Conservation (phyloP, 1,139 yeast genomes). For the Magnusiomyces tetraspermus region DNA sequence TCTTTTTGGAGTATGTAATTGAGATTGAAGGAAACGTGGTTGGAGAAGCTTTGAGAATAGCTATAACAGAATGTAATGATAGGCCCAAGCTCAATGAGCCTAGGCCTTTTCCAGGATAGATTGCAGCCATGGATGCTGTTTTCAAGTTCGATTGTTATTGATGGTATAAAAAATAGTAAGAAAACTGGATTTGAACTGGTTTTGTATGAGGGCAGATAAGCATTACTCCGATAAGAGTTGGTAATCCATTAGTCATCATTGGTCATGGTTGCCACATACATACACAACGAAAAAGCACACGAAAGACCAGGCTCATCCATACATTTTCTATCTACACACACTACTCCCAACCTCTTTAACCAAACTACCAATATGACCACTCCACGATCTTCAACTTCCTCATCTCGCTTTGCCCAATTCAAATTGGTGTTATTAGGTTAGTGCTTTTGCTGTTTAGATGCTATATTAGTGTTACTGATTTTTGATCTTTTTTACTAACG, state of each 20-base stretch:
- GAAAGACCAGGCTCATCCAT: too few relatives aligned
- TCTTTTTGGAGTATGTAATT: conserved; percentile 19
- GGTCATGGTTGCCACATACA: background rate
- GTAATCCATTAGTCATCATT: background rate
- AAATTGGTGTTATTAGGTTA: conserved; percentile 69
- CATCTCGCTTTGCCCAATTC: conserved; percentile 49
- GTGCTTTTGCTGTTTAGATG: conserved; percentile 12
- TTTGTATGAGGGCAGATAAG: too few relatives aligned
- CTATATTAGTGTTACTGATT: background rate
- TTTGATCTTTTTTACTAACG: background rate
- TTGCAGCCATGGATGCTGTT: too few relatives aligned
- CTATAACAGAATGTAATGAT: conserved; percentile 20
- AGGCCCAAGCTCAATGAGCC: conserved; percentile 21
- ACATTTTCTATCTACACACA: background rate
- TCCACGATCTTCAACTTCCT: conserved; percentile 31
- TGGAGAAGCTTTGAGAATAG: conserved; percentile 19
- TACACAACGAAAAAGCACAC: background rate
- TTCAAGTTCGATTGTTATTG: too few relatives aligned
- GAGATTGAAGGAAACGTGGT: conserved; percentile 23
- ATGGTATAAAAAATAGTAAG: too few relatives aligned
- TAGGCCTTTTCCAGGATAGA: conserved; percentile 12
- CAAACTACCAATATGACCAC: conserved; percentile 18
- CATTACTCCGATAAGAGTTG: background rate
- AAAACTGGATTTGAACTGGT: too few relatives aligned
- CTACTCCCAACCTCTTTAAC: background rate